These are phyloP conservation scores for Petunia hybrid DNA, from an alignment of 305 asterid genomes.

Conservation along the genomic window DNA sequence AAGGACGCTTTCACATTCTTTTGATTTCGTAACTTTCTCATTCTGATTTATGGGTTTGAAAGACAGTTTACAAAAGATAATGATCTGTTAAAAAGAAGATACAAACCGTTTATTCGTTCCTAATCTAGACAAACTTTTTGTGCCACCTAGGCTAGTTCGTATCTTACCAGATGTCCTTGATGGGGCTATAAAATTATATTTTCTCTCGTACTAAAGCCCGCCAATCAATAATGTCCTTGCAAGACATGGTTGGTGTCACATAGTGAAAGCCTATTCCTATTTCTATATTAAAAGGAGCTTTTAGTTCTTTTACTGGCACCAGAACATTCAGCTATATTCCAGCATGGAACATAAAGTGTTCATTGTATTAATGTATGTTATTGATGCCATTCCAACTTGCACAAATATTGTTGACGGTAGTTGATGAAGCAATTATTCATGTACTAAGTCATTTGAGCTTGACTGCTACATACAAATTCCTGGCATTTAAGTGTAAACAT, in stretches of 20 bases:
- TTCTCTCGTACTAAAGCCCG: conserved; percentile 7
- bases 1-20: not conserved
- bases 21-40: conserved; percentile 20
- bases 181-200: conserved; percentile 3
- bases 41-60: conserved; percentile 10
- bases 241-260: conserved; percentile 6
- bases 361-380: not conserved
- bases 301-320: conserved; percentile 5
- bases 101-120: not conserved
- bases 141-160: not conserved
- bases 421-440: conserved; percentile 6
- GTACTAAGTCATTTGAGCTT: conserved; percentile 3
- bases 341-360: conserved; percentile 3
- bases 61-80: not conserved
- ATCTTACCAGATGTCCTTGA: not conserved
- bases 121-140: not conserved
- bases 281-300: not conserved
- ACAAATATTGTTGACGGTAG: conserved; percentile 1
- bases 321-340: conserved; percentile 3
- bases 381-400: conserved; percentile 13
- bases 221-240: not conserved
- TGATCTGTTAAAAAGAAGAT: not conserved
- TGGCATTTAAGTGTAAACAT: no score
- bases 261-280: not conserved
- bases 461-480: not conserved